Conservation (phyloP, 2,329 filamentous ascomycete genomes). For the Epichloe brachyelytri region DNA sequence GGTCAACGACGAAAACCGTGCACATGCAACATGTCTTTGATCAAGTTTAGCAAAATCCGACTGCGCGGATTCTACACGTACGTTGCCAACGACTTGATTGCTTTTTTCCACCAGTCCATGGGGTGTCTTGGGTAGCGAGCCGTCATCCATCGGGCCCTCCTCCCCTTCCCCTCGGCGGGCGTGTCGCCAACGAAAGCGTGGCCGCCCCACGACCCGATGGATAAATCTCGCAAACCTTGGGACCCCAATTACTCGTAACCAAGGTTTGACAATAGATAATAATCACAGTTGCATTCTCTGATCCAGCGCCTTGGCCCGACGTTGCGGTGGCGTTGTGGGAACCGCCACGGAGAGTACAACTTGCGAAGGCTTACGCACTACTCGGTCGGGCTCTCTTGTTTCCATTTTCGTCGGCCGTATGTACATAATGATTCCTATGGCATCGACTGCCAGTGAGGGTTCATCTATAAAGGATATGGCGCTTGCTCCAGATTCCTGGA, state of each 20-base stretch:
- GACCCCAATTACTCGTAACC: background rate
- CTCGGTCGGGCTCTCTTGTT: no score
- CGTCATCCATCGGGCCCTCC: no score
- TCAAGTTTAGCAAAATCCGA: no score
- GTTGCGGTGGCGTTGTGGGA: background rate
- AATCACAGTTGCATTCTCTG: background rate
- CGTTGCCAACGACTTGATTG: no score
- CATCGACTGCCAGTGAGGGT: no score
- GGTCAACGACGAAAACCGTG: no score
- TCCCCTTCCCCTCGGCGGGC: background rate
- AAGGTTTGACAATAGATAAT: background rate
- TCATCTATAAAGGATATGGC: slow-evolving; percentile 4
- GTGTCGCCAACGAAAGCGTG: slow-evolving; percentile 4
- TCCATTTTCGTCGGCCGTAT: no score
- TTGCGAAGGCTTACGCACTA: background rate
- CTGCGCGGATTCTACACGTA: no score
- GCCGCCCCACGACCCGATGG: background rate
- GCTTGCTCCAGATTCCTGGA: slow-evolving; percentile 1
- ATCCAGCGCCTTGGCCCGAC: slow-evolving; percentile 1
- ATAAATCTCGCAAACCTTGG: background rate
- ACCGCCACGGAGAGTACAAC: background rate
- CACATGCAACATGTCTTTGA: no score
- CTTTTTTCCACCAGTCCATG: no score
- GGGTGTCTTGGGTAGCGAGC: no score
- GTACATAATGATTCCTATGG: no score